Evolutionary conservation across 2,329 filamentous ascomycete species (phyloP), one percentile per base, ranked within the genome.

Genomic region (Aspergillus ustus): DNA sequence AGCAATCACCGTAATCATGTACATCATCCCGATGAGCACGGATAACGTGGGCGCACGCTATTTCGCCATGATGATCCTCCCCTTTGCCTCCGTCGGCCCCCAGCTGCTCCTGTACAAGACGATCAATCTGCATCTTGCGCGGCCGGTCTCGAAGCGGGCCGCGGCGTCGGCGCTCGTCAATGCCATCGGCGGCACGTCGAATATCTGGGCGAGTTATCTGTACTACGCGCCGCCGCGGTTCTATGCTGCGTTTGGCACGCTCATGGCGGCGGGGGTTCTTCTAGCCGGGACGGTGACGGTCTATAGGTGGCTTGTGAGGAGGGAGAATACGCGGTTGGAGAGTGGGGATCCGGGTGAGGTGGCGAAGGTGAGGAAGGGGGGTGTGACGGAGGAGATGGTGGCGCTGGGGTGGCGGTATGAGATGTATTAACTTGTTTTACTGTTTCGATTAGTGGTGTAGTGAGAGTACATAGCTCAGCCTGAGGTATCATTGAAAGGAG

Each of bases 321-420:
- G 77, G 2, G 78, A 80, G 63, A 80, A 80, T 65, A 70, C 62
- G 40, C 73, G 76, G 1, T 60, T 80, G 53, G 76, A 79, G 46
- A 77, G 77, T 0, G 75, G 73, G 3, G 70, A 78, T n/a, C 70
- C 70, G 1, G 71, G 67, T 3, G 43, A 74, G 57, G 74, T 81
- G 59, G 76, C 72, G 0, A 78, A 79, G 68, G 79, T 73, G 4
- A 70, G 78, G 17, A 78, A 75, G 57, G 76, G 76, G 3, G 79
- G 79, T 8, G 78, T 80, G 4, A 81, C 79, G 0, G 73, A 78
- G 52, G 77, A 81, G 64, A 80, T 80, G 79, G 70, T 81, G 8
- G 70, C 74, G 25, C 63, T 81, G 9, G 70, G 70, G 37, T 81
- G 78, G 79, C 75, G 78, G 5, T 81, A 81, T 57, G 79, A 81